phyloP scores from a whole-genome alignment of 768 basidiomycete genomes.

The Collybia sp. region DNA sequence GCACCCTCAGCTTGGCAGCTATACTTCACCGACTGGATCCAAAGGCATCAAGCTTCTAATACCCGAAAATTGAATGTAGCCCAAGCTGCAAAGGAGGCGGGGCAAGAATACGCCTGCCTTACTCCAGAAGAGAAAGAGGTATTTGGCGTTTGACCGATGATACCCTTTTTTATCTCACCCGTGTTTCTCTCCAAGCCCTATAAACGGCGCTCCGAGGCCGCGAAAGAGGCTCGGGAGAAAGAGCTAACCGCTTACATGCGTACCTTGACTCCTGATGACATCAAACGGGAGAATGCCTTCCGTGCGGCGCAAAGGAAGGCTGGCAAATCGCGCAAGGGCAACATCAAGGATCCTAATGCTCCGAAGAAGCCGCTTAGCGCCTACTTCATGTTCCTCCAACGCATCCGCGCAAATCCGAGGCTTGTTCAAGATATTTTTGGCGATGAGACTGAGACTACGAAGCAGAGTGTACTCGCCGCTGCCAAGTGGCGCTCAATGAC shows the following conservation, averaged over 20 bases:
- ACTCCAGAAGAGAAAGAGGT: conserved; percentile 83
- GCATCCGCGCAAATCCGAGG: conserved; percentile 73
- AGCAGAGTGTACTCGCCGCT: conserved; percentile 91
- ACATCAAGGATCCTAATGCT: conserved; percentile 95
- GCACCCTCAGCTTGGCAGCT: conserved; percentile 96
- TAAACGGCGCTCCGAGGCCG: conserved; percentile 75
- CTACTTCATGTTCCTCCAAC: conserved; percentile 93
- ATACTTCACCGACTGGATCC: conserved; percentile 95
- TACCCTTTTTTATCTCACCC: conserved; percentile 25
- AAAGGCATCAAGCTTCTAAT: conserved; percentile 74
- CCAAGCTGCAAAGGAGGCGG: conserved; percentile 92
- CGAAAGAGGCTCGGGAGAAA: conserved; percentile 81
- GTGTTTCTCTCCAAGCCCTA: conserved; percentile 54
- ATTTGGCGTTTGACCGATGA: conserved; percentile 18
- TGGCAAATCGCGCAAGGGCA: conserved; percentile 88
- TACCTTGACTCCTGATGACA: conserved; percentile 87
- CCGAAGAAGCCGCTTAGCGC: conserved; percentile 94
- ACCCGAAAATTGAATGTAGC: conserved; percentile 90
- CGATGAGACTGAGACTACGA: conserved; percentile 89
- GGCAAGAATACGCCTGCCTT: conserved; percentile 81
- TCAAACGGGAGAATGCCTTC: conserved; percentile 89
- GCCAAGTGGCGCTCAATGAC: conserved; percentile 92
- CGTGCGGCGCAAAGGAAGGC: conserved; percentile 90
- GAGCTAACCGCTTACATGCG: conserved; percentile 84
- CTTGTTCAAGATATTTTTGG: conserved; percentile 83